Conservation (phyloP, 495 filamentous ascomycete genomes). For the Choiromyces venosus region DNA sequence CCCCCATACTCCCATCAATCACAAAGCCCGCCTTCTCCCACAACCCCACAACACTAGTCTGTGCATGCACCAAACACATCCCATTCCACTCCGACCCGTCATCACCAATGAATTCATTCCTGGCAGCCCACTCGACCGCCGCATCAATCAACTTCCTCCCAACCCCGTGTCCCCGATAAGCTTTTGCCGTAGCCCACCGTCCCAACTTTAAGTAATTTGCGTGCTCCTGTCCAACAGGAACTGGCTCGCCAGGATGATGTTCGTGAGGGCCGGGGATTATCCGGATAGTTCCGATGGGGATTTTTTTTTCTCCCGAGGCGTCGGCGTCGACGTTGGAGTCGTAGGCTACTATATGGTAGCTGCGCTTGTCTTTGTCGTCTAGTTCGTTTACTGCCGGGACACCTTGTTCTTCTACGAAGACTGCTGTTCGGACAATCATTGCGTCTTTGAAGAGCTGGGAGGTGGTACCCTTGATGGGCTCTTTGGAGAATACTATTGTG, state of each 20-base stretch:
- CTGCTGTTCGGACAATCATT: conserved; percentile 66
- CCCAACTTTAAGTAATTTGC: conserved; percentile 66
- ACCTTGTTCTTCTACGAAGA: conserved; percentile 73
- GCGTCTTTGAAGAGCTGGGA: conserved; percentile 66
- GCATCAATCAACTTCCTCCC: conserved; percentile 57
- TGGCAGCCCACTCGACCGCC: conserved; percentile 57
- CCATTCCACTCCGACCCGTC: conserved; percentile 39
- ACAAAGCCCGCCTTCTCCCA: conserved; percentile 55
- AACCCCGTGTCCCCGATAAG: conserved; percentile 60
- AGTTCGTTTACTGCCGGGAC: conserved; percentile 63
- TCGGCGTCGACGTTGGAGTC: conserved; percentile 49
- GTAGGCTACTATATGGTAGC: conserved; percentile 79
- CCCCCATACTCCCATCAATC: conserved; percentile 63
- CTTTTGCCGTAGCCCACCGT: conserved; percentile 60
- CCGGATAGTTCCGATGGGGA: conserved; percentile 67
- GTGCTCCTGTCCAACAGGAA: conserved; percentile 23
- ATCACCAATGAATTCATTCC: conserved; percentile 45
- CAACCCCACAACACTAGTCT: conserved; percentile 24
- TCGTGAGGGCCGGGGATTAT: conserved; percentile 71
- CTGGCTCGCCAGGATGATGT: conserved; percentile 45
- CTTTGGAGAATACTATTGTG: conserved; percentile 42
- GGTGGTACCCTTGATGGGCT: conserved; percentile 42
- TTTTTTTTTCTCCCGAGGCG: conserved; percentile 15
- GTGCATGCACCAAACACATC: conserved; percentile 38
- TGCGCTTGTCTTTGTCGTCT: conserved; percentile 70